Evolutionary conservation across 768 basidiomycete genomes (phyloP).

Genomic region (Trametes cingulata): DNA sequence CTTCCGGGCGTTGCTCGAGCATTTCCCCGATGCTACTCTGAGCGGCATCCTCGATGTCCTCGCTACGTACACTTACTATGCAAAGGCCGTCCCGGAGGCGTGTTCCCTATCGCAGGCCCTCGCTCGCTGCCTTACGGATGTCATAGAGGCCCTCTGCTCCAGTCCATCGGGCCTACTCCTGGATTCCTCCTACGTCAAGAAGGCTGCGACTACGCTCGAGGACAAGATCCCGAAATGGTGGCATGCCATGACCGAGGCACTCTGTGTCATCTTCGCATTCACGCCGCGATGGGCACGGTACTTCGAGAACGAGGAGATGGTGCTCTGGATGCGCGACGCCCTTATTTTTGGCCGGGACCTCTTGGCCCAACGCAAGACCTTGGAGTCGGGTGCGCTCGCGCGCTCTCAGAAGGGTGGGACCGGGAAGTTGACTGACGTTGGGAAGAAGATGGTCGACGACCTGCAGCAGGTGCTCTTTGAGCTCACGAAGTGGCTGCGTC

Average conservation of each 20-base stretch:
- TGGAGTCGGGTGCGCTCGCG: constrained; percentile 66
- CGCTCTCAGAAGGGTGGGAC: constrained; percentile 31
- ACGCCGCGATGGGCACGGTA: constrained; percentile 82
- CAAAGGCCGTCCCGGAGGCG: constrained; percentile 74
- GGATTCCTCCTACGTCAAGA: constrained; percentile 49
- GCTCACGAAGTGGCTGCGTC: constrained; percentile 82
- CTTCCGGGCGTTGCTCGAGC: constrained; percentile 74
- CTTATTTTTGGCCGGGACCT: constrained; percentile 90
- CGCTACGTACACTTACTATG: constrained; percentile 60
- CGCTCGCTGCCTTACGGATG: constrained; percentile 90
- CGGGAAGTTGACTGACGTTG: constrained; percentile 55
- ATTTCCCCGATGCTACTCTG: constrained; percentile 64
- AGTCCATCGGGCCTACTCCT: constrained; percentile 71
- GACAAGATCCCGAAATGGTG: constrained; percentile 71
- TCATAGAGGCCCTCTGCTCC: constrained; percentile 85
- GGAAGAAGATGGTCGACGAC: constrained; percentile 73
- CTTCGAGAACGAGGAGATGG: constrained; percentile 84
- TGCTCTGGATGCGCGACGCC: constrained; percentile 98
- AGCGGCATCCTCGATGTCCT: constrained; percentile 74
- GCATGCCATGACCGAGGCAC: constrained; percentile 76
- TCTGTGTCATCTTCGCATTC: constrained; percentile 81
- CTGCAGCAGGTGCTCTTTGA: constrained; percentile 80
- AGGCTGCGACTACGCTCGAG: constrained; percentile 48
- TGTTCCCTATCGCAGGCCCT: constrained; percentile 87
- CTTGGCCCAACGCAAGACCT: constrained; percentile 74